These are phyloP conservation scores for Fonsecaea pedrosoi DNA, from an alignment of 2,329 filamentous ascomycete genomes.

Conservation along the genomic window DNA sequence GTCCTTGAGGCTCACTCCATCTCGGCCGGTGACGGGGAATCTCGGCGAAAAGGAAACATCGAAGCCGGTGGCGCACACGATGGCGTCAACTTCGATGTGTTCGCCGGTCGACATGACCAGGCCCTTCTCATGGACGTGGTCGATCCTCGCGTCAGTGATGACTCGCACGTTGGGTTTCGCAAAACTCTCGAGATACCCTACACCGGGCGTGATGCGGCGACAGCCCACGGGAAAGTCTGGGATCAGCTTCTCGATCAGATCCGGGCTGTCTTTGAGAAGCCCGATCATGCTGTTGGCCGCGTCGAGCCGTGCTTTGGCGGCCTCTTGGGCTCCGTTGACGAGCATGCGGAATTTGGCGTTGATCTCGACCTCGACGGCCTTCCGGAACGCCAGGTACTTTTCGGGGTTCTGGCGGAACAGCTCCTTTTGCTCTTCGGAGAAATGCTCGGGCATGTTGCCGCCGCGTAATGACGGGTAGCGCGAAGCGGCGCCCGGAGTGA, in stretches of 20 bases:
- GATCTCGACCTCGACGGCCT: slow-evolving; percentile 33
- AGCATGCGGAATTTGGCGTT: slow-evolving; percentile 27
- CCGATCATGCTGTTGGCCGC: slow-evolving; percentile 35
- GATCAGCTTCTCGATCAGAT: slow-evolving; percentile 38
- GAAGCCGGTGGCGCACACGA: slow-evolving; percentile 48
- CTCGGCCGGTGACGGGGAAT: slow-evolving; percentile 31
- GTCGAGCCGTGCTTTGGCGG: slow-evolving; percentile 8
- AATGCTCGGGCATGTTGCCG: slow-evolving; percentile 34
- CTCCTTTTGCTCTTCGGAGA: slow-evolving; percentile 33
- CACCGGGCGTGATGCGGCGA: slow-evolving; percentile 42
- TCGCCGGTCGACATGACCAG: slow-evolving; percentile 40
- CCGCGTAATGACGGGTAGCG: slow-evolving; percentile 24
- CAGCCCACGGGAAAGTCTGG: slow-evolving; percentile 40
- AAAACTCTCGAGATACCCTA: slow-evolving; percentile 43
- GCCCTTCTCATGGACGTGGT: slow-evolving; percentile 32
- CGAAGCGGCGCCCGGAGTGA: slow-evolving; percentile 30
- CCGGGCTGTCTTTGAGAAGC: slow-evolving; percentile 32
- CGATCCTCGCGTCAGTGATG: slow-evolving; percentile 35
- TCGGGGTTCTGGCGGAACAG: slow-evolving; percentile 23
- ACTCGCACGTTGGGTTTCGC: slow-evolving; percentile 37
- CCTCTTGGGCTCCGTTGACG: slow-evolving; percentile 19
- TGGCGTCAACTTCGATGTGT: slow-evolving; percentile 38
- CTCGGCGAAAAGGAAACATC: slow-evolving; percentile 42
- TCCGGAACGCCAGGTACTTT: slow-evolving; percentile 27
- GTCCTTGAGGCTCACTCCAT: slow-evolving; percentile 40